Evolutionary conservation across 805 yeast species (phyloP).

Genomic region (Monosporozyma aquatica): DNA sequence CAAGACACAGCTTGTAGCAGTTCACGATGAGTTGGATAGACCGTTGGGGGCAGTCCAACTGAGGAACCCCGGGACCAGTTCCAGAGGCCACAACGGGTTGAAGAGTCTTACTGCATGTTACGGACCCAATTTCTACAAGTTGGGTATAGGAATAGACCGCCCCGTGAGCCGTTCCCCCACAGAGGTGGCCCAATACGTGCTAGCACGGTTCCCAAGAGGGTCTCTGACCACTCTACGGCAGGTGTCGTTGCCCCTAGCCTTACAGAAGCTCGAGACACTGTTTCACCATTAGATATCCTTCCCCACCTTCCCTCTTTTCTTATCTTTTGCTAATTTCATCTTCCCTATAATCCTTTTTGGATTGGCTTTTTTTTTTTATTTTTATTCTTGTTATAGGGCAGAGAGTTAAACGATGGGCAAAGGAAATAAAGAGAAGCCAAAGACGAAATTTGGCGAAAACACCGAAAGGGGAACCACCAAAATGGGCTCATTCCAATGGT

Average conservation of each 20-base stretch:
- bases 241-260: not conserved
- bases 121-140: slow-evolving; percentile 49
- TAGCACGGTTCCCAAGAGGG: slow-evolving; percentile 18
- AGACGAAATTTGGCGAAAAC: not conserved
- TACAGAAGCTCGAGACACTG: not conserved
- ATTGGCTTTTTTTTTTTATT: too few relatives aligned
- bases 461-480: not conserved
- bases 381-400: too few relatives aligned
- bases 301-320: not conserved
- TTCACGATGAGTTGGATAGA: slow-evolving; percentile 73
- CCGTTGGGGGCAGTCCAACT: slow-evolving; percentile 58
- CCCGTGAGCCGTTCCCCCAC: slow-evolving; percentile 30
- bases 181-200: slow-evolving; percentile 53
- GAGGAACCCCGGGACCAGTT: slow-evolving; percentile 49
- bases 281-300: too few relatives aligned
- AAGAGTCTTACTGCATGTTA: slow-evolving; percentile 42
- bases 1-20: slow-evolving; percentile 41
- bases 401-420: not conserved
- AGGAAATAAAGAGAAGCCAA: too few relatives aligned
- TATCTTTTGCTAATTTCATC: not conserved
- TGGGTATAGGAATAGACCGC: slow-evolving; percentile 73
- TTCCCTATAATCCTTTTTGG: too few relatives aligned
- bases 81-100: slow-evolving; percentile 82
- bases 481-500: too few relatives aligned
- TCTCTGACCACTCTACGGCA: slow-evolving; percentile 32